Evolutionary conservation across 2,329 filamentous ascomycete species (phyloP).

Genomic region (Didymella pomorum): DNA sequence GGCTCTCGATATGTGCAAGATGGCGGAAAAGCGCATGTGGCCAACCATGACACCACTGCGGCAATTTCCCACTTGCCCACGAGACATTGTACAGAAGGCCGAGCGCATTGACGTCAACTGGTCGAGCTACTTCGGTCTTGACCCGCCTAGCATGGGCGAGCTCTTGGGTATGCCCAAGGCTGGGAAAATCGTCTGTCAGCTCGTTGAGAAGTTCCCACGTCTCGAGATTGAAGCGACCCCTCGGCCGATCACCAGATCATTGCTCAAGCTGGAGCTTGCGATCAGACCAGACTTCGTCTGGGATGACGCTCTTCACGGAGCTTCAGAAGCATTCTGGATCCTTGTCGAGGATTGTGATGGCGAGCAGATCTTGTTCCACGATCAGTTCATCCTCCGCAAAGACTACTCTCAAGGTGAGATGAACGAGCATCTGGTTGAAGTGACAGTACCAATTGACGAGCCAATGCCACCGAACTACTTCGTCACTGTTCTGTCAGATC

Average conservation of each 20-base stretch:
- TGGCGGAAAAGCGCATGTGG: slow-evolving; percentile 99
- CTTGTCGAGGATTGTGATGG: slow-evolving; percentile 97
- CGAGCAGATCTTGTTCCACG: slow-evolving; percentile 93
- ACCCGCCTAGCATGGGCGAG: slow-evolving; percentile 95
- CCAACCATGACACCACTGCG: slow-evolving; percentile 96
- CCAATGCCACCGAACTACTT: slow-evolving; percentile 99
- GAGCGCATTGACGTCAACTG: slow-evolving; percentile 95
- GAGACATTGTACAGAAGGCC: slow-evolving; percentile 88
- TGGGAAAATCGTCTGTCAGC: slow-evolving; percentile 81
- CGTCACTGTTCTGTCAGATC: slow-evolving; percentile 90
- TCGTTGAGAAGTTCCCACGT: slow-evolving; percentile 92
- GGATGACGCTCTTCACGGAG: slow-evolving; percentile 89
- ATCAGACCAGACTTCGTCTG: slow-evolving; percentile 96
- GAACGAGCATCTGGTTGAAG: slow-evolving; percentile 94
- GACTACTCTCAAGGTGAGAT: slow-evolving; percentile 85
- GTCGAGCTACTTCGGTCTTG: slow-evolving; percentile 93
- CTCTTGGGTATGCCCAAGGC: slow-evolving; percentile 89
- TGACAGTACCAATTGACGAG: slow-evolving; percentile 95
- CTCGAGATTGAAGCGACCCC: slow-evolving; percentile 93
- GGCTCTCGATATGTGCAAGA: slow-evolving; percentile 94
- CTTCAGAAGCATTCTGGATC: slow-evolving; percentile 94
- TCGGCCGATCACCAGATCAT: slow-evolving; percentile 91
- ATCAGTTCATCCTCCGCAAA: slow-evolving; percentile 89
- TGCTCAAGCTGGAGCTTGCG: slow-evolving; percentile 88
- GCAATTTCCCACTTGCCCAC: slow-evolving; percentile 80